These are phyloP conservation scores for Lolium multiflorum DNA, from an alignment of 176 grass and related monocot genomes.

Conservation along the genomic window DNA sequence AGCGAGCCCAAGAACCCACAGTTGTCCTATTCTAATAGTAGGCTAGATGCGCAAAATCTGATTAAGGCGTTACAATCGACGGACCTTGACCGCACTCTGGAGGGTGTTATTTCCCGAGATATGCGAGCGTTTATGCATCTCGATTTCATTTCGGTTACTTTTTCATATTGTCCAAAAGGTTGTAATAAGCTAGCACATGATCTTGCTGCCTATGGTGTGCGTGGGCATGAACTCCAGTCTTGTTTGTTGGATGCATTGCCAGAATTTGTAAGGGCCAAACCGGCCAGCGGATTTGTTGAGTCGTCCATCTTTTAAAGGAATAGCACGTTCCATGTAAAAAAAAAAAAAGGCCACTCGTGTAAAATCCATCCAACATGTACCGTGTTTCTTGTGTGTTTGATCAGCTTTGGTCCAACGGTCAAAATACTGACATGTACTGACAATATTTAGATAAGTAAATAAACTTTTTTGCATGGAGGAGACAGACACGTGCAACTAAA, in stretches of 20 bases:
- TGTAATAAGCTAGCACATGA: neutral
- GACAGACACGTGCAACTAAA: neutral
- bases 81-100: neutral
- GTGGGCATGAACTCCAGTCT: no score
- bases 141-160: neutral
- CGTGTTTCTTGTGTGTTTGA: neutral
- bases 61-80: neutral
- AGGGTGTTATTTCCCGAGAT: neutral
- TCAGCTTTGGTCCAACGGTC: neutral
- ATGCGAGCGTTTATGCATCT: neutral
- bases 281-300: no score
- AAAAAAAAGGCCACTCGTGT: neutral
- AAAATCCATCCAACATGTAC: neutral
- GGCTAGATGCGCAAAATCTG: neutral
- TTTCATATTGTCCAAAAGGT: neutral
- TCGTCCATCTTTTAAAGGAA: no score
- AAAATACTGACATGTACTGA: no score
- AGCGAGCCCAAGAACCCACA: no score
- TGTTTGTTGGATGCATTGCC: no score
- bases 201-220: neutral
- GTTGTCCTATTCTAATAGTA: no score
- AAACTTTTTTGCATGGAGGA: neutral
- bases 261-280: no score
- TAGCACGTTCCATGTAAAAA: no score
- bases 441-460: neutral